These are phyloP conservation scores for Hygrocybe punicea DNA, from an alignment of 768 basidiomycete species.

Conservation along the genomic window DNA sequence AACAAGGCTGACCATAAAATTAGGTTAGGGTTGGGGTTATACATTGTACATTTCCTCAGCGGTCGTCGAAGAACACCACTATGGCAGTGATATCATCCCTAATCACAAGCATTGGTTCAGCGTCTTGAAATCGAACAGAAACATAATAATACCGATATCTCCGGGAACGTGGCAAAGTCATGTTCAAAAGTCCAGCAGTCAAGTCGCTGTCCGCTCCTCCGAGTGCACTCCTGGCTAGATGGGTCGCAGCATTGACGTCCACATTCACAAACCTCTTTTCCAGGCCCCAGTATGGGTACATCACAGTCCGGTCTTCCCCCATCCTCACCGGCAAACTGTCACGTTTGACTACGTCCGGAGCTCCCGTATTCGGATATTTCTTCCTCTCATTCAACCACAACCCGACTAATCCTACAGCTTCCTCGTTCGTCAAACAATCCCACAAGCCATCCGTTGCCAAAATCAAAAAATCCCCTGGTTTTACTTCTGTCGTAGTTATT, in stretches of 20 bases:
- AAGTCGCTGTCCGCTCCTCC: constrained; percentile 49
- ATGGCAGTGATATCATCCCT: constrained; percentile 12
- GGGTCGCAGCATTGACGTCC: constrained; percentile 46
- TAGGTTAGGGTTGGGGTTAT: neutral
- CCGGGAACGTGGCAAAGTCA: constrained; percentile 38
- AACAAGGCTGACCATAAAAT: neutral
- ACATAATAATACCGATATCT: constrained; percentile 36
- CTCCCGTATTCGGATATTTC: neutral
- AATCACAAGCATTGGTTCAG: neutral
- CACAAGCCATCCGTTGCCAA: constrained; percentile 53
- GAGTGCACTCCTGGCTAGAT: constrained; percentile 53
- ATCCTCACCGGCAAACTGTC: constrained; percentile 33
- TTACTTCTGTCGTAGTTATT: constrained; percentile 41
- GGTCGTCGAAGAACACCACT: constrained; percentile 12
- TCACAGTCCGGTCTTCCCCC: constrained; percentile 31
- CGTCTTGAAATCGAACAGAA: neutral
- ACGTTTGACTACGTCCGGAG: constrained; percentile 7
- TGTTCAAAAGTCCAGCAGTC: constrained; percentile 37
- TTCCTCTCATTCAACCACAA: constrained; percentile 37
- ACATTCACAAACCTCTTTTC: constrained; percentile 41
- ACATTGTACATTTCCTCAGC: neutral
- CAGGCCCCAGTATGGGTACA: constrained; percentile 36
- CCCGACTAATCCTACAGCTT: constrained; percentile 53
- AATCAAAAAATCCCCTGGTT: constrained; percentile 52
- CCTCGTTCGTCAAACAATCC: constrained; percentile 52